Base-by-base conservation (phyloP, 2,329 filamentous ascomycete genomes). In the Tricladium varicosporioides region DNA sequence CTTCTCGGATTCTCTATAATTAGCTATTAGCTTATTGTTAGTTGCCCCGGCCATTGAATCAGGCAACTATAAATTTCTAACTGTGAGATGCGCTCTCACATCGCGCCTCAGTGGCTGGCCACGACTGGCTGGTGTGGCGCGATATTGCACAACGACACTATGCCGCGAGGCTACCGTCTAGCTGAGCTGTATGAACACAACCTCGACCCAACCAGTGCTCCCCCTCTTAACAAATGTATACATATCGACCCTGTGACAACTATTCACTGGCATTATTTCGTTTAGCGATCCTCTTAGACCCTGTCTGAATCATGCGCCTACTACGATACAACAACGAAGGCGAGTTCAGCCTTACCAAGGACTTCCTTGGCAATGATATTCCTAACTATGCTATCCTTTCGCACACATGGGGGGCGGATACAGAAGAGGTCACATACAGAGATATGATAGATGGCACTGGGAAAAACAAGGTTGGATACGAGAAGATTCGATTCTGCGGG, bases 321-420 rank as follows among this genome's bases (percentile, higher is more conserved):
- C 9, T 64, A 46, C 14, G 56, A 50, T 51, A 18, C 50, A 56
- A 59, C 13, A 51, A 46, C 33, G 43, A 43, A 42, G 60, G 55
- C 27, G 48, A 49, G 42, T 15, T 64, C 33, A 53, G 50, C 49
- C 45, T 64, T 3, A 46, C 50, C 14, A 16, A 48, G 15, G 16
- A 50, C 32, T 15, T 63, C n/a, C n/a, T n/a, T n/a, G n/a, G n/a
- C 27, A 44, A 53, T 3, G 18, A 59, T 1, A 54, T 59, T 46
- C 63, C 66, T 42, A 9, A 51, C 5, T 68, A 68, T 62, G 64
- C 61, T 16, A 69, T 67, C 31, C 64, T 68, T 48, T 67, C 63
- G 10, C 62, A 68, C 45, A 68, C 49, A 48, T 69, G 64, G 66
- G 64, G 56, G 54, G 32, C 43, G 15, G n/a, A n/a, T n/a, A n/a